Base-by-base conservation (phyloP, 306 rosid species). In the Rosa multiflora region DNA sequence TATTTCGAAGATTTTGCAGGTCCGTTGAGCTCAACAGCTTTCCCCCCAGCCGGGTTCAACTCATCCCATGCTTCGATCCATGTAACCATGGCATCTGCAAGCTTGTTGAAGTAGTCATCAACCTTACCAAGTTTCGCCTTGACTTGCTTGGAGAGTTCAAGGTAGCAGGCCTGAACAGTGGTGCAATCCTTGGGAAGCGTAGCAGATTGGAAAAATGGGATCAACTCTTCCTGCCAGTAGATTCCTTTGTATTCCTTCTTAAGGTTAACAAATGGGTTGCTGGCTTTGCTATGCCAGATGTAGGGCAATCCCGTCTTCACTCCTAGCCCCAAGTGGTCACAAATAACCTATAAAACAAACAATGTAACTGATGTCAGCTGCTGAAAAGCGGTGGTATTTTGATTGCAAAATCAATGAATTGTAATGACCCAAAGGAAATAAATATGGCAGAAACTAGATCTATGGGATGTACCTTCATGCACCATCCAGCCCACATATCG, bases 401-500 rank as follows among this genome's bases (percentile, higher is more conserved):
- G 70, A 62, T 75, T 62, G 46, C 11, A 5, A 21, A 78, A n/a
- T 8, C 58, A 80, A 43, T 58, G 43, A 68, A 29, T 15, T 39
- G 13, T 32, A 46, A 53, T 52, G 37, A 18, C 55, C 17, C 51
- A 58, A 12, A 26, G 48, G 55, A 47, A 43, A 8, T 32, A 11
- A 39, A 61, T 12, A 18, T 26, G 32, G 23, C 39, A 10, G 29
- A 18, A 75, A 59, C 17, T 47, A 77, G 74, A 53, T 64, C 35
- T 51, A 80, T 37, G 62, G 40, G 43, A 23, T 29, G 62, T 82
- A 93, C 98, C 94, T 91, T 93, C 58, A 75, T 79, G 82, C 98
- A 93, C 98, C 98, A 93, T n/a, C 97, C 97, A 80, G 98, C 98
- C 98, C 98, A 93, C 97, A 93, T 93, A 67, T 88, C 92, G 18